Base-by-base conservation (phyloP, 306 rosid species). In the Gillenia trifoliata region DNA sequence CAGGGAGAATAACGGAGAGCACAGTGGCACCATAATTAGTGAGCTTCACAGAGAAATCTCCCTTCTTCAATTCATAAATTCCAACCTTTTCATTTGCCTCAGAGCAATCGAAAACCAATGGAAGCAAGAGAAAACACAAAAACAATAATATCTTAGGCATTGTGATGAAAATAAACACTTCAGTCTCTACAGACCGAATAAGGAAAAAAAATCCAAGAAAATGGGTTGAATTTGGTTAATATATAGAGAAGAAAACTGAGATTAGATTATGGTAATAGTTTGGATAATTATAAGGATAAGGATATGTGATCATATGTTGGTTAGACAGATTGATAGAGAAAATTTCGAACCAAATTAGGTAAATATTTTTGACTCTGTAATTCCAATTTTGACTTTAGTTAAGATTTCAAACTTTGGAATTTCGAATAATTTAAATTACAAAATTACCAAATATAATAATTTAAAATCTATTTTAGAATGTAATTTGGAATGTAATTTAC, bases 21-120 rank as follows among this genome's bases (percentile, higher is more conserved):
- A 84, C 29, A 40, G 72, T 70, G 2, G 87, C 87, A 41, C 87
- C 87, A 49, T 74, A 84, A 68, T 84, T 80, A 1, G 83, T 74
- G 29, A 84, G 23, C 54, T 80, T 80, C 36, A 78, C 34, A 33
- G 83, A 77, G 41, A 80, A 38, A 54, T 80, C 55, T 50, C 85
- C 83, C 29, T 60, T 84, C 68, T 12, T 69, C 69, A 84, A 61
- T 64, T 78, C 76, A 64, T 74, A 84, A 9, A 80, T 22, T 17
- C 83, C 85, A 16, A 78, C 63, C 25, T 66, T 40, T 34, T 56
- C 55, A 40, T 41, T 40, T 49, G 61, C 78, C 22, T 60, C 34
- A 13, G 75, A 50, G 52, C 64, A 57, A 50, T 64, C 22, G n/a
- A 33, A 34, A 28, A 55, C 17, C 28, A 28, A 22, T 25, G 64